Evolutionary conservation across 2,329 filamentous ascomycete genomes (phyloP), one percentile per base, ranked within the genome.

Genomic region (Drechmeria coniospora): DNA sequence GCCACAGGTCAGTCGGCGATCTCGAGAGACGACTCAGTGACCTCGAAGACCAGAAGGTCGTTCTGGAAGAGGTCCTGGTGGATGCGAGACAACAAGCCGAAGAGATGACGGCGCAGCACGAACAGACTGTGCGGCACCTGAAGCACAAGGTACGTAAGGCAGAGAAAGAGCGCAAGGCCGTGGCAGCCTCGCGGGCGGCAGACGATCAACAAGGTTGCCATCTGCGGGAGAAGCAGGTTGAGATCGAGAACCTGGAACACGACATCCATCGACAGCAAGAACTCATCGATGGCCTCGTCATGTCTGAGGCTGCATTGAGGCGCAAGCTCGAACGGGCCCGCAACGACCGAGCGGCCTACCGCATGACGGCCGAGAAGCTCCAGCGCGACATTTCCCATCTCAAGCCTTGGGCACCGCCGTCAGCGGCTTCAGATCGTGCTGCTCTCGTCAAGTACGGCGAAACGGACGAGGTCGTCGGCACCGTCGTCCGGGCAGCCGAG

Each of bases 241-340:
- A 77, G 42, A 58, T 66, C 23, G 71, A 81, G 47, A 67, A 74
- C 19, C 61, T 90, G n/a, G 74, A 81, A 39, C 63, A 80, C 32
- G 74, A 80, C 43, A 63, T 90, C 16, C 61, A 66, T 5, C 71
- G 79, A 43, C 74, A 79, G 35, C 74, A 82, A 30, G 61, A 69
- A 30, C 65, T 71, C 10, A 68, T 86, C 26, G 66, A 68, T 22
- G 51, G 59, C 18, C 57, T 74, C 16, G 53, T 59, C 19, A 55
- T 55, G 10, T 63, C 66, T n/a, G 72, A 79, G 41, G 56, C 59
- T 13, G 59, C 69, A 8, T 61, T 81, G 11, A 65, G 72, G 8
- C 57, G 61, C 29, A 81, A 86, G 39, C 63, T 92, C 13, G 72
- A 79, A 32, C 67, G 75, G 27, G 68, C 70, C 4, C 74, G 77